Percentiles rank a stretch among this genome's conserved stretches.
Conservation (phyloP, 768 basidiomycete genomes). For the Pleurotus ostreatus region DNA sequence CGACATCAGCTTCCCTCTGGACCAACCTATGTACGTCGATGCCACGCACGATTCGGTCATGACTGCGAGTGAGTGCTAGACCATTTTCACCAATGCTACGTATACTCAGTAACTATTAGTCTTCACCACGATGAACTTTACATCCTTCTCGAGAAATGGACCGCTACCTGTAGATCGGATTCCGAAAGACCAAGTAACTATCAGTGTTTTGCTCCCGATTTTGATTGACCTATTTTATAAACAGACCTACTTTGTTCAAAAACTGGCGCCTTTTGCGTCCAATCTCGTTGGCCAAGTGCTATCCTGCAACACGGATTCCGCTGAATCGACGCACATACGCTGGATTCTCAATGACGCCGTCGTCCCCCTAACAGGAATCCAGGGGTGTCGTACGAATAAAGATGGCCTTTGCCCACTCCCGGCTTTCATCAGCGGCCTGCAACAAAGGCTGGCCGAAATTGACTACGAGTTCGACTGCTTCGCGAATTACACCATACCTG, state of each 20-base stretch:
- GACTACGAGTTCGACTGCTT: conserved; percentile 65
- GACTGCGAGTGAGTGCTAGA: conserved; percentile 42
- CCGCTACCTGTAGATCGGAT: conserved; percentile 63
- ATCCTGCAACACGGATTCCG: conserved; percentile 27
- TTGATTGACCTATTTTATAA: not conserved
- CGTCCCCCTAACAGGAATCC: conserved; percentile 61
- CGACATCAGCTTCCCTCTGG: conserved; percentile 48
- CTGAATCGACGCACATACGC: conserved; percentile 45
- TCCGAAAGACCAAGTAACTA: conserved; percentile 45
- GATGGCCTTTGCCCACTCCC: conserved; percentile 61
- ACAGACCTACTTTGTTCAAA: conserved; percentile 26
- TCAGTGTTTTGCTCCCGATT: conserved; percentile 19
- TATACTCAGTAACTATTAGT: conserved; percentile 27
- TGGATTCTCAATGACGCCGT: conserved; percentile 74
- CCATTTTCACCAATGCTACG: conserved; percentile 12
- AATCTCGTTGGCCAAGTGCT: conserved; percentile 44
- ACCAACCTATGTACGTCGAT: conserved; percentile 64
- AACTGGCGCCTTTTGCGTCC: conserved; percentile 30
- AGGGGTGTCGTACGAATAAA: conserved; percentile 50
- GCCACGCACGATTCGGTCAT: conserved; percentile 74
- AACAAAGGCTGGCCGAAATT: conserved; percentile 49
- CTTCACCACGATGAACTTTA: conserved; percentile 69
- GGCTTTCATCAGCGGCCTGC: conserved; percentile 56
- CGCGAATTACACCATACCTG: conserved; percentile 41
- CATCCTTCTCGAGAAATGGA: conserved; percentile 54